Evolutionary conservation across 441 rosid genomes (phyloP).

Genomic region (Erodium moschatum): DNA sequence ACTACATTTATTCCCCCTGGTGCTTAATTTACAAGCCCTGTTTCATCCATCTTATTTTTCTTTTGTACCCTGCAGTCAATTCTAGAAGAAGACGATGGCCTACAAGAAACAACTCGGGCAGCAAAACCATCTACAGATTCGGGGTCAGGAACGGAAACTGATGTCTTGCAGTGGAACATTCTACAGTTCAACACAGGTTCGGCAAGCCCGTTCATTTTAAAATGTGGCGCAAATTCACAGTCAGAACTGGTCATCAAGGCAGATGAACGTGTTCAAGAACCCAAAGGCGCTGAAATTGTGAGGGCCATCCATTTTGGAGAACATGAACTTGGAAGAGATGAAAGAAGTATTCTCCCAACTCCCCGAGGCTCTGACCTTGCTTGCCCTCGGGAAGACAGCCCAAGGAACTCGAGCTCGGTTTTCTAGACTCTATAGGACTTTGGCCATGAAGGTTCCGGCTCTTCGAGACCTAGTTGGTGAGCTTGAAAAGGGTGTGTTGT

Average conservation of each 20-base stretch:
- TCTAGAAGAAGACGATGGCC: slow-evolving; percentile 64
- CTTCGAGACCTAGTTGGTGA: slow-evolving; percentile 77
- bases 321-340: slow-evolving; percentile 72
- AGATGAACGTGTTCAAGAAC: slow-evolving; percentile 73
- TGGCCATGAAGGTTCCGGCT: slow-evolving; percentile 96
- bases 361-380: slow-evolving; percentile 85
- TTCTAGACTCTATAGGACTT: slow-evolving; percentile 85
- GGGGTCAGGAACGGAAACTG: slow-evolving; percentile 50
- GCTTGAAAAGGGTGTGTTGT: slow-evolving; percentile 90
- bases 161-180: slow-evolving; percentile 92
- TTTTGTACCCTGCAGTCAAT: slow-evolving; percentile 42
- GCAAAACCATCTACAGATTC: slow-evolving; percentile 41
- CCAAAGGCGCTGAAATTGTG: slow-evolving; percentile 86
- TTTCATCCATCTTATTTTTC: slow-evolving; percentile 13
- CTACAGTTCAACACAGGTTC: slow-evolving; percentile 93
- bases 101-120: slow-evolving; percentile 33
- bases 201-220: slow-evolving; percentile 74
- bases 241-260: slow-evolving; percentile 91
- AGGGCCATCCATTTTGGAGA: slow-evolving; percentile 84
- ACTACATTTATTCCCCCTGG: slow-evolving; percentile 77
- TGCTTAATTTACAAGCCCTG: slow-evolving; percentile 31
- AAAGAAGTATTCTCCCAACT: slow-evolving; percentile 75
- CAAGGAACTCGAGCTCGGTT: slow-evolving; percentile 91
- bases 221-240: slow-evolving; percentile 89
- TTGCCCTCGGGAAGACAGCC: slow-evolving; percentile 80